Conservation (phyloP, 2,329 filamentous ascomycete genomes). For the Neofusicoccum cordaticola region DNA sequence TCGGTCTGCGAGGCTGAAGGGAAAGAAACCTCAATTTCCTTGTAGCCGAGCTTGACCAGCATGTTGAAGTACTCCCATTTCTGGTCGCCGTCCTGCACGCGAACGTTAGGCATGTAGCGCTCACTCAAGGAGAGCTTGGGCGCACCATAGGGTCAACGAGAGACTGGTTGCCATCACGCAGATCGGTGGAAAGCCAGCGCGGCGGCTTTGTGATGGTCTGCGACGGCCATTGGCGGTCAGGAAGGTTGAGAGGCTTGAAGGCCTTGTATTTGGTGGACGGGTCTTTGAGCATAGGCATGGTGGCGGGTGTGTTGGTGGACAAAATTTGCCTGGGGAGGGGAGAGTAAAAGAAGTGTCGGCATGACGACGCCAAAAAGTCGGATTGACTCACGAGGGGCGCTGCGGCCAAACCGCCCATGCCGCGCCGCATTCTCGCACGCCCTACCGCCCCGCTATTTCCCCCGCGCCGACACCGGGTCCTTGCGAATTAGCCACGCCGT, state of each 20-base stretch:
- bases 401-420: not conserved
- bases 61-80: conserved; percentile 96
- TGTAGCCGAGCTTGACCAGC: conserved; percentile 88
- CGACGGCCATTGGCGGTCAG: conserved; percentile 77
- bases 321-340: not conserved
- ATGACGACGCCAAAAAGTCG: conserved; percentile 12
- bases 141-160: conserved; percentile 87
- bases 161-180: conserved; percentile 92
- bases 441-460: conserved; percentile 8
- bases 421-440: not conserved
- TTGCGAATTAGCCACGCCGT: not conserved
- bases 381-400: conserved; percentile 14
- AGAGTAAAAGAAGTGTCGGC: conserved; percentile 3
- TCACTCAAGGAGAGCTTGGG: not conserved
- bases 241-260: conserved; percentile 65
- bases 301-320: conserved; percentile 16
- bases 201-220: conserved; percentile 81
- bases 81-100: conserved; percentile 76
- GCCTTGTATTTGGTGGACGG: conserved; percentile 73
- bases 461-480: conserved; percentile 3
- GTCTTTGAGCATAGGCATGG: conserved; percentile 62
- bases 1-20: conserved; percentile 92
- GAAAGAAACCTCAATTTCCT: conserved; percentile 96
- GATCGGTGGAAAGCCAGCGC: conserved; percentile 84
- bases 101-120: not conserved